These are phyloP conservation scores for Epichloe scottii DNA, from an alignment of 2,329 filamentous ascomycete genomes.

Conservation along the genomic window DNA sequence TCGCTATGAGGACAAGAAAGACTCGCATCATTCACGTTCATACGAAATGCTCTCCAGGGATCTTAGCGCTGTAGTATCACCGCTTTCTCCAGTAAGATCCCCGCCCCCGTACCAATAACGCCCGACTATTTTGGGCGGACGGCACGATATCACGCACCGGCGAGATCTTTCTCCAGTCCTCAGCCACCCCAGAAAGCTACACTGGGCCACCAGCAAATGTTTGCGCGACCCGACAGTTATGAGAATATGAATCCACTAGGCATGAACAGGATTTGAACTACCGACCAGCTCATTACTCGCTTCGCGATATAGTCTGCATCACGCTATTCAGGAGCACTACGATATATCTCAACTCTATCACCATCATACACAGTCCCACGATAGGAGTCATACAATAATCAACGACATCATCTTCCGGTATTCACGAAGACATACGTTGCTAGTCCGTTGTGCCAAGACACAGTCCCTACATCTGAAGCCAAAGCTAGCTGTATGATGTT, in stretches of 20 bases:
- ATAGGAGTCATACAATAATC: background rate
- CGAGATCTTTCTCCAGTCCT: constrained; percentile 44
- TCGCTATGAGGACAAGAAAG: constrained; percentile 45
- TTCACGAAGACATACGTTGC: background rate
- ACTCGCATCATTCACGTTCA: constrained; percentile 38
- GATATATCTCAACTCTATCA: background rate
- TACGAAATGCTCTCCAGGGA: constrained; percentile 70
- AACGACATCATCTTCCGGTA: background rate
- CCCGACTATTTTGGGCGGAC: constrained; percentile 44
- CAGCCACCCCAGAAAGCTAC: constrained; percentile 30
- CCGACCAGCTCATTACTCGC: background rate
- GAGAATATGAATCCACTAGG: constrained; percentile 40
- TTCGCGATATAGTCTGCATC: background rate
- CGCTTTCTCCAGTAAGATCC: constrained; percentile 28
- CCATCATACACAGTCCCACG: background rate
- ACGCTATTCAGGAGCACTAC: too few species aligned
- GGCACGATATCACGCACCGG: constrained; percentile 41
- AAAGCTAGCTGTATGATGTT: background rate
- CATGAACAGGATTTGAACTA: constrained; percentile 36
- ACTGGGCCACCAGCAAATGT: constrained; percentile 32
- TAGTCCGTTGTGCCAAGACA: background rate
- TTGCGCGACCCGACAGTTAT: constrained; percentile 19
- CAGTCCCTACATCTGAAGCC: background rate
- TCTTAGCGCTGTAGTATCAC: constrained; percentile 41
- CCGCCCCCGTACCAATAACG: constrained; percentile 29